Conservation (phyloP, 176 grass and related monocot species). For the Canna indica region DNA sequence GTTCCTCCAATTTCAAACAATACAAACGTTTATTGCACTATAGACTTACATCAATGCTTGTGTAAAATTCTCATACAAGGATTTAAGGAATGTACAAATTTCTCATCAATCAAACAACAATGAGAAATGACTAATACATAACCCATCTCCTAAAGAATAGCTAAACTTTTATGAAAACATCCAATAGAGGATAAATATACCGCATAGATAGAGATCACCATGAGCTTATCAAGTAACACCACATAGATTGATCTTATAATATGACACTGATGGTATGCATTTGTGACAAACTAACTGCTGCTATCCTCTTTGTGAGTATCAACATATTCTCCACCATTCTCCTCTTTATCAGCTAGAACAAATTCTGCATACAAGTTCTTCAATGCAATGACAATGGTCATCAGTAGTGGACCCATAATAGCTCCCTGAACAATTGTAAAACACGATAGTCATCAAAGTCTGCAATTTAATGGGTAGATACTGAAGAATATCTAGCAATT, state of each 20-base stretch:
- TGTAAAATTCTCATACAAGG: conserved; percentile 3
- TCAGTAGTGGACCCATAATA: conserved; percentile 88
- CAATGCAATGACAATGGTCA: conserved; percentile 80
- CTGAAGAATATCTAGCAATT: background rate
- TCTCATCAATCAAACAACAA: conserved; percentile 14
- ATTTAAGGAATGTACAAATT: conserved; percentile 10
- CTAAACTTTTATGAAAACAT: background rate
- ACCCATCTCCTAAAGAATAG: conserved; percentile 10
- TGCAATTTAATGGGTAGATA: background rate
- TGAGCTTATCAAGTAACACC: background rate
- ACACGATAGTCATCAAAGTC: conserved; percentile 8
- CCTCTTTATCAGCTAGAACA: conserved; percentile 68
- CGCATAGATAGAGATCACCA: background rate
- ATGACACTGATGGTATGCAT: background rate
- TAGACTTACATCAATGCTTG: background rate
- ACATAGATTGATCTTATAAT: background rate
- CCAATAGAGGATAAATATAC: background rate
- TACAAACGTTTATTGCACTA: background rate
- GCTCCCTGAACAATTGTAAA: conserved; percentile 51
- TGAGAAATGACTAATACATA: conserved; percentile 10
- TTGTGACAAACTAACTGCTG: background rate
- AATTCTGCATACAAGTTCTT: conserved; percentile 95
- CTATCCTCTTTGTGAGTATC: background rate
- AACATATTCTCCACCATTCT: conserved; percentile 35
- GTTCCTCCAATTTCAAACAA: background rate